These are phyloP conservation scores for Trapa incisa DNA, from an alignment of 345 rosid genomes.

Conservation along the genomic window DNA sequence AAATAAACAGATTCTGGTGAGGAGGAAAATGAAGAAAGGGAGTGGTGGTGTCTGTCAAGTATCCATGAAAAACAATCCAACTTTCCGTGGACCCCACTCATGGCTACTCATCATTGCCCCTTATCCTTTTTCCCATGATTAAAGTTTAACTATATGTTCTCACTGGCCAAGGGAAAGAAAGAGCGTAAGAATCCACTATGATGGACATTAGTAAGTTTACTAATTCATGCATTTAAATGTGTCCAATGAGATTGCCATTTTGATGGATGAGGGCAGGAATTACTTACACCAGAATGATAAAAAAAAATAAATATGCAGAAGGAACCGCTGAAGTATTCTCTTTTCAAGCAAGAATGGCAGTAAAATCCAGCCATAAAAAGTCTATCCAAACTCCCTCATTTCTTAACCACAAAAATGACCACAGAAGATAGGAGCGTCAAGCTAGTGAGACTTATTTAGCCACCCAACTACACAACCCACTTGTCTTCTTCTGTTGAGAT, in stretches of 20 bases:
- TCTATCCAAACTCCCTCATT: slow-evolving; percentile 5
- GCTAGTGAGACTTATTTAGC: neutral
- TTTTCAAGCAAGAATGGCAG: neutral
- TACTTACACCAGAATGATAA: too few relatives aligned
- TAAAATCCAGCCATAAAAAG: slow-evolving; percentile 1
- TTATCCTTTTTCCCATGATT: too few relatives aligned
- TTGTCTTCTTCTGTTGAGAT: neutral
- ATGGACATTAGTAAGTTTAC: too few relatives aligned
- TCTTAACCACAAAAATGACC: neutral
- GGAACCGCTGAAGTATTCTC: neutral
- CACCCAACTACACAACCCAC: neutral
- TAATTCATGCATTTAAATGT: too few relatives aligned
- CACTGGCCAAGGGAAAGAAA: too few relatives aligned
- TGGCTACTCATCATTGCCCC: too few relatives aligned
- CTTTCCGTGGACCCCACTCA: neutral
- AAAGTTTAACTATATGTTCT: too few relatives aligned
- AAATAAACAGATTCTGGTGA: neutral
- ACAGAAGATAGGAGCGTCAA: neutral
- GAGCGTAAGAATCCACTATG: too few relatives aligned
- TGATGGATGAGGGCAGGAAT: too few relatives aligned
- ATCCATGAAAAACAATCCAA: neutral
- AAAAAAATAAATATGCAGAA: neutral
- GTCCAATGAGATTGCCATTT: too few relatives aligned
- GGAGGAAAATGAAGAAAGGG: neutral
- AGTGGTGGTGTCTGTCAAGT: neutral